Conservation (phyloP, 768 basidiomycete genomes). For the Mycena olivaceomarginata region DNA sequence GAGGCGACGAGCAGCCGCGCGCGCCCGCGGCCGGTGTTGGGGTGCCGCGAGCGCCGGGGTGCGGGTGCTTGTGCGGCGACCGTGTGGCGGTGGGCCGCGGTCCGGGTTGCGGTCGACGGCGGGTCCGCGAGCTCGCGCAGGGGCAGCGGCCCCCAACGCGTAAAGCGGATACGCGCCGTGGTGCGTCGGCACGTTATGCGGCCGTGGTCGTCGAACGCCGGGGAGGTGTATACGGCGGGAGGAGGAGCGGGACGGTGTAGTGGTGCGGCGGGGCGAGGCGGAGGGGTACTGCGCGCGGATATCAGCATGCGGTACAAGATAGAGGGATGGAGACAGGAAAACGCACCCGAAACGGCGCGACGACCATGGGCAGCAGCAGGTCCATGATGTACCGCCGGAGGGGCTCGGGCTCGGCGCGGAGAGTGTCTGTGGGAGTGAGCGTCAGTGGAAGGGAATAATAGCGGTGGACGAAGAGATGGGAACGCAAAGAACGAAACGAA, state of each 20-base stretch:
- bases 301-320: not conserved
- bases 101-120: not conserved
- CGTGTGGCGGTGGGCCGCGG: too few species aligned
- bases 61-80: not conserved
- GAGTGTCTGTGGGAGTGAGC: slow-evolving; percentile 15
- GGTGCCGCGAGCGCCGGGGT: too few species aligned
- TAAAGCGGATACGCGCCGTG: slow-evolving; percentile 38
- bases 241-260: slow-evolving; percentile 39
- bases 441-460: too few species aligned
- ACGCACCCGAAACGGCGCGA: slow-evolving; percentile 35
- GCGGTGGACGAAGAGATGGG: too few species aligned
- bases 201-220: not conserved
- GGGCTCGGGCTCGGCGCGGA: slow-evolving; percentile 36
- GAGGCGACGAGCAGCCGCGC: slow-evolving; percentile 49
- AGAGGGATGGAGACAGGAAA: not conserved
- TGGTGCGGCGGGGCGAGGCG: slow-evolving; percentile 42
- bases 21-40: not conserved
- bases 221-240: not conserved
- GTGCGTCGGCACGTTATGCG: slow-evolving; percentile 33
- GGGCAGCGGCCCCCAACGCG: too few species aligned
- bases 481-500: too few species aligned
- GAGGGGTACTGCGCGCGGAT: slow-evolving; percentile 30
- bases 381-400: slow-evolving; percentile 25
- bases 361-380: slow-evolving; percentile 30
- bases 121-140: too few species aligned